These are phyloP conservation scores for Amaranthus hypochondriacus DNA, from an alignment of 148 eudicot species.

Conservation along the genomic window DNA sequence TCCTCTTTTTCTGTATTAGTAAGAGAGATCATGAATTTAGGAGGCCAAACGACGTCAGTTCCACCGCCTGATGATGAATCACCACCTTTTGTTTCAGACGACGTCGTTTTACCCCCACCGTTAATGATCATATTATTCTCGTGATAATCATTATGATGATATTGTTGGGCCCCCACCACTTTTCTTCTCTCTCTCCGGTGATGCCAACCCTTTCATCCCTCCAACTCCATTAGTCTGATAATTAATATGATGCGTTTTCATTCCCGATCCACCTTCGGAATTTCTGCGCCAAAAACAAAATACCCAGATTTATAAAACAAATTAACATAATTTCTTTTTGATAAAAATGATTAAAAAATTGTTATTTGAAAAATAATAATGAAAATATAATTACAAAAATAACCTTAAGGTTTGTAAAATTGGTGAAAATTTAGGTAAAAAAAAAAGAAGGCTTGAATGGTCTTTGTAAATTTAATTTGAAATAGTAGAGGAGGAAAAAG, in stretches of 20 bases:
- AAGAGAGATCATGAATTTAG: conserved; percentile 56
- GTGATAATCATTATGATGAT: neutral
- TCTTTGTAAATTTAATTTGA: too few species aligned
- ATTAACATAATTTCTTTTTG: neutral
- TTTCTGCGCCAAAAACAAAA: conserved; percentile 35
- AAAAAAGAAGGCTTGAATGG: too few species aligned
- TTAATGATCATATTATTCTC: conserved; percentile 4
- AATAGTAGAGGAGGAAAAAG: too few species aligned
- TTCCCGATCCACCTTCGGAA: conserved; percentile 56
- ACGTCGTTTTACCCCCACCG: conserved; percentile 42
- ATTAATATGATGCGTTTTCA: conserved; percentile 46
- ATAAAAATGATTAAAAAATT: neutral
- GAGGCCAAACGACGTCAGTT: conserved; percentile 50
- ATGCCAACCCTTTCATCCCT: conserved; percentile 34
- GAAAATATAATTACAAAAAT: too few species aligned
- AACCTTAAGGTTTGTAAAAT: too few species aligned
- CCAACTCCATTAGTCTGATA: neutral
- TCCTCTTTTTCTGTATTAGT: conserved; percentile 89
- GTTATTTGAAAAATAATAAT: neutral
- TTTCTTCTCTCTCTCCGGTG: conserved; percentile 65
- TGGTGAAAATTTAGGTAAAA: too few species aligned
- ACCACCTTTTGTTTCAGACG: conserved; percentile 64
- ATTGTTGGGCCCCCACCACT: too few species aligned
- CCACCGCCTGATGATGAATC: conserved; percentile 67
- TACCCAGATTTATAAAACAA: neutral